phyloP scores from a whole-genome alignment of 768 basidiomycete genomes.

The Lactarius sanguifluus region DNA sequence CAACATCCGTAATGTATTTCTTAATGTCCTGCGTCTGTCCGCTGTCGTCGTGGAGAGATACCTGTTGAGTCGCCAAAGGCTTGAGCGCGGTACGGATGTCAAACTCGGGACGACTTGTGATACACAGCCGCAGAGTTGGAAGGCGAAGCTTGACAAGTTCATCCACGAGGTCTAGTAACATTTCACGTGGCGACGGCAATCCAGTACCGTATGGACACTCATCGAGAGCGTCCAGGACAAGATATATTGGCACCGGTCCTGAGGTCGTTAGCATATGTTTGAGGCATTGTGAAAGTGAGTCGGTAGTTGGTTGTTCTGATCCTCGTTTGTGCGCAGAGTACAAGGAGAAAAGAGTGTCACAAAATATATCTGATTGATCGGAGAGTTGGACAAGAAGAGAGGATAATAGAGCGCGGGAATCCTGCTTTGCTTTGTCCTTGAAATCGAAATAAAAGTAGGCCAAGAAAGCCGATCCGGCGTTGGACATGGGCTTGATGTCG shows the following conservation, averaged over 20 bases:
- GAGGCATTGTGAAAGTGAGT: not conserved
- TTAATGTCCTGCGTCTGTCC: slow-evolving; percentile 1
- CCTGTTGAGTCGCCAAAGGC: not conserved
- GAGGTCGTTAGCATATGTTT: not conserved
- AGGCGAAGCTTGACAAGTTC: not conserved
- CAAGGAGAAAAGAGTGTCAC: not conserved
- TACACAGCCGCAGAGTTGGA: not conserved
- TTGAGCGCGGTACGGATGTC: not conserved
- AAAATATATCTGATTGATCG: not conserved
- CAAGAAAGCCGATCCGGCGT: not conserved
- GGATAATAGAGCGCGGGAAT: not conserved
- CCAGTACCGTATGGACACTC: slow-evolving; percentile 3
- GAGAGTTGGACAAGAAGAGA: not conserved
- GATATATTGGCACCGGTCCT: not conserved
- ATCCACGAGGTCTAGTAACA: not conserved
- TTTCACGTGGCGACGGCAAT: slow-evolving; percentile 1
- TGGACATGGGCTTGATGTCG: not conserved
- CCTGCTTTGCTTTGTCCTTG: not conserved
- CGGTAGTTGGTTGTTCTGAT: not conserved
- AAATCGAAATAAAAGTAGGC: not conserved
- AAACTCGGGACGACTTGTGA: not conserved
- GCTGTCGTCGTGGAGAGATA: not conserved
- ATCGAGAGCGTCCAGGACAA: slow-evolving; percentile 2
- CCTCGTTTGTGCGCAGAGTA: not conserved
- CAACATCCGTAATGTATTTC: not conserved